phyloP scores from a whole-genome alignment of 495 filamentous ascomycete genomes.

The Xylaria intraflava region DNA sequence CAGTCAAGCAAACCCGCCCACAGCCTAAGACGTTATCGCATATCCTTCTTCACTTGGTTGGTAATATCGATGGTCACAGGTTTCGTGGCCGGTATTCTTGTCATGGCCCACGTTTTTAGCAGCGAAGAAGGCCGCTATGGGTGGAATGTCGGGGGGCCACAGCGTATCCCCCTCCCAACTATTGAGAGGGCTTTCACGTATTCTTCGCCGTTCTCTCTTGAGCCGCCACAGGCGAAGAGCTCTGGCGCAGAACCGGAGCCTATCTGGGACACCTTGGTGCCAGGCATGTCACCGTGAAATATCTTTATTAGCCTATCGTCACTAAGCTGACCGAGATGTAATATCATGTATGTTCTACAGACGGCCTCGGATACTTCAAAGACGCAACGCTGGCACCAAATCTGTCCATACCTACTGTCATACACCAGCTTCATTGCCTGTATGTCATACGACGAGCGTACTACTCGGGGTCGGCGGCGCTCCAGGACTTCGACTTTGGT shows the following conservation, averaged over 20 bases:
- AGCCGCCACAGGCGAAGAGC: not conserved
- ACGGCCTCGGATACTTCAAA: conserved; percentile 20
- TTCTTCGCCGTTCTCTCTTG: not conserved
- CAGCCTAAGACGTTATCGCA: no score
- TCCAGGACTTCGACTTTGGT: conserved; percentile 20
- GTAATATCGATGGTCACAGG: not conserved
- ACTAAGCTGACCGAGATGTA: no score
- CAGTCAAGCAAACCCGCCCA: no score
- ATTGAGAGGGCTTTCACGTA: not conserved
- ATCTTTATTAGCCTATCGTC: no score
- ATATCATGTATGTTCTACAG: not conserved
- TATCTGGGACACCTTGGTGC: conserved; percentile 19
- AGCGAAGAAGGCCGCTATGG: not conserved
- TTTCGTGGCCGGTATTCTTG: not conserved
- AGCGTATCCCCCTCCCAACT: not conserved
- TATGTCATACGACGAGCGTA: conserved; percentile 18
- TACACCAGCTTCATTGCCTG: conserved; percentile 22
- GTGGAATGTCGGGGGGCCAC: not conserved
- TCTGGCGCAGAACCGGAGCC: conserved; percentile 9
- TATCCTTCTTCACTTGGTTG: no score
- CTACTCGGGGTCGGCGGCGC: conserved; percentile 7
- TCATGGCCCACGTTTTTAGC: not conserved
- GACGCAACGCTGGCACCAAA: not conserved
- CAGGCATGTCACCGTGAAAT: conserved; percentile 10
- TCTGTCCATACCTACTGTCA: conserved; percentile 15